Conservation (phyloP, 2,329 filamentous ascomycete species). For the Penicillium sp. region DNA sequence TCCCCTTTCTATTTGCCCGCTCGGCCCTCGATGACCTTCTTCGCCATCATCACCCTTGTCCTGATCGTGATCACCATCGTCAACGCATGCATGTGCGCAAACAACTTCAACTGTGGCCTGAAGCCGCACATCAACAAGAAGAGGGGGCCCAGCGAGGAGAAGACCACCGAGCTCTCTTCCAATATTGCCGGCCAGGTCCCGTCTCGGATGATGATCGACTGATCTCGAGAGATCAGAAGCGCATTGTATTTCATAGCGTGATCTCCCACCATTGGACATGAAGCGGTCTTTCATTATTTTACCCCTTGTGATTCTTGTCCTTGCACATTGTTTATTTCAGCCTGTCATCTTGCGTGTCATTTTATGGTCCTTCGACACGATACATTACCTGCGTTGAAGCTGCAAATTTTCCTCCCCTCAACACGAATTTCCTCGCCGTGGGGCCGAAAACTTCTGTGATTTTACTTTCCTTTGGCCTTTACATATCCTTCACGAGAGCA, state of each 20-base stretch:
- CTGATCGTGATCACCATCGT: constrained; percentile 84
- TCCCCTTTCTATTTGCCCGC: constrained; percentile 69
- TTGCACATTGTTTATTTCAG: constrained; percentile 33
- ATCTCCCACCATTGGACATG: constrained; percentile 16
- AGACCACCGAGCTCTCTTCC: constrained; percentile 43
- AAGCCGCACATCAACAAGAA: constrained; percentile 76
- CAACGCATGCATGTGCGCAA: constrained; percentile 82
- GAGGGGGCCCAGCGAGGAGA: constrained; percentile 49
- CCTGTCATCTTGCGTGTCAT: constrained; percentile 18
- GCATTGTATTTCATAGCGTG: constrained; percentile 10
- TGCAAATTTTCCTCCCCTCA: constrained; percentile 14
- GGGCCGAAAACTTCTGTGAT: constrained; percentile 20
- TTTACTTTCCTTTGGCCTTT: constrained; percentile 18
- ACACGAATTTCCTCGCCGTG: background rate
- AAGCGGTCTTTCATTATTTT: constrained; percentile 23
- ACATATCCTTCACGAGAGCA: constrained; percentile 22
- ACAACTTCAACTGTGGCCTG: constrained; percentile 85
- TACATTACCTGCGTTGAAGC: constrained; percentile 28
- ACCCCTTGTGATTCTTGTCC: constrained; percentile 28
- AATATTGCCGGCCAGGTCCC: constrained; percentile 38
- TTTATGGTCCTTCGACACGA: constrained; percentile 29
- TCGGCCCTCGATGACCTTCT: constrained; percentile 81
- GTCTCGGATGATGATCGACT: constrained; percentile 49
- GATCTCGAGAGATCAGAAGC: constrained; percentile 6
- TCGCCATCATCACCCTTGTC: constrained; percentile 87